Evolutionary conservation across 345 rosid species (phyloP), one percentile per base, ranked within the genome.

Genomic region (Lepidium didymum): DNA sequence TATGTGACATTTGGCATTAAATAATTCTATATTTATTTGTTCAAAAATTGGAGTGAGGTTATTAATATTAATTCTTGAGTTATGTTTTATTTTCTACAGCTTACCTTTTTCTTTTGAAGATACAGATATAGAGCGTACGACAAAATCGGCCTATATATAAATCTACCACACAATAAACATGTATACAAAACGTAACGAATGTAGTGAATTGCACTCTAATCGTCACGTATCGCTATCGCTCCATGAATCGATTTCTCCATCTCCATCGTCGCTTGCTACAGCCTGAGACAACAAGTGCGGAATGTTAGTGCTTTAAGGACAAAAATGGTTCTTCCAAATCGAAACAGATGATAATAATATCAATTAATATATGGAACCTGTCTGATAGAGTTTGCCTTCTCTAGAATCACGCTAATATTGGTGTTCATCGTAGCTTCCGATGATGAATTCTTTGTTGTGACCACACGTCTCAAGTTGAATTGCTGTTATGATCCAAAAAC

Each of bases 371-470:
- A 5, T 46, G 19, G 15, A 56, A 93, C 98, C 97, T 90, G 97
- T 71, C 97, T 84, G 60, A 93, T 93, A 13, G 96, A 92, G 73
- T 73, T 86, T 67, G 98, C 98, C 68, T 93, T 93, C 86, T 88
- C 80, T 79, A 93, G 64, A 56, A 93, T 90, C 55, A 84, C 86
- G 9, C 86, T 81, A 62, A 90, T 83, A 60, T 86, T 83, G 70
- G 75, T 68, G 51, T 76, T 86, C 40, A 81, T 64, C 7, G 75
- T 42, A 15, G 80, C 63, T 38, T 76, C 83, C 13, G 90, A 29
- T 63, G 69, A 63, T 72, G 56, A 19, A 37, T 79, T 19, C 52
- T 65, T 56, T 11, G 76, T 56, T 13, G 86, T 80, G 56, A 76
- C 82, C 35, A 67, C 77, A 53, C 75, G 87, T 66, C 97, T 78